phyloP scores from a whole-genome alignment of 768 basidiomycete genomes.

The Tubosaeta brunneosetosa region DNA sequence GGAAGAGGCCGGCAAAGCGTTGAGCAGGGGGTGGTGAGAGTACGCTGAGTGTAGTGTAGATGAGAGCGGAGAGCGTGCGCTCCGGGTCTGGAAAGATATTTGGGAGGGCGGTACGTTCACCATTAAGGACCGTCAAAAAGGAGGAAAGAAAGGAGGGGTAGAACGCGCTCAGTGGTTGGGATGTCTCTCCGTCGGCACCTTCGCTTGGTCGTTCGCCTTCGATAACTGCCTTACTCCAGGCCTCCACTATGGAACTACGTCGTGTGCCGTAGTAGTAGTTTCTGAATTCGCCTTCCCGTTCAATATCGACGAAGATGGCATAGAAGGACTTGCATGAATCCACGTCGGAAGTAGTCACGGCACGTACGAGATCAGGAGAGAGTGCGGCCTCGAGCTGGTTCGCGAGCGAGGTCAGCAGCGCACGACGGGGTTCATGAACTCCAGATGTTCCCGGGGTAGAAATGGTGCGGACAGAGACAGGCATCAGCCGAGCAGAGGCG shows the following conservation, averaged over 20 bases:
- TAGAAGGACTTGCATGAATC: constrained; percentile 74
- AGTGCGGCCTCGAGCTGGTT: constrained; percentile 93
- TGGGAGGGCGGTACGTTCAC: constrained; percentile 70
- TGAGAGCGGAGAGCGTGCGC: constrained; percentile 70
- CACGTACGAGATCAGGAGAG: constrained; percentile 84
- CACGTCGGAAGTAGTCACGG: constrained; percentile 76
- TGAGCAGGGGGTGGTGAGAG: constrained; percentile 81
- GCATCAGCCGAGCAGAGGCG: constrained; percentile 85
- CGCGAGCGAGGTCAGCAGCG: constrained; percentile 86
- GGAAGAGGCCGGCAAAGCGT: constrained; percentile 66
- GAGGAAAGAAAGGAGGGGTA: constrained; percentile 70
- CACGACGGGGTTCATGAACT: constrained; percentile 72
- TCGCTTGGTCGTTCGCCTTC: constrained; percentile 19
- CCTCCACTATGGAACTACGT: constrained; percentile 53
- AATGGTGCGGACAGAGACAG: constrained; percentile 87
- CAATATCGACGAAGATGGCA: constrained; percentile 84
- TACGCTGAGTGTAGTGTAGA: constrained; percentile 73
- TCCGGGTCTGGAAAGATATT: constrained; percentile 86
- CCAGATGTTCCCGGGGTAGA: constrained; percentile 37
- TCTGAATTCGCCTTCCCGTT: constrained; percentile 87
- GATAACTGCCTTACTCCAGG: constrained; percentile 64
- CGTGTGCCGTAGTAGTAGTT: constrained; percentile 92
- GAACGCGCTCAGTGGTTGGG: constrained; percentile 57
- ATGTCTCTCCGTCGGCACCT: constrained; percentile 40
- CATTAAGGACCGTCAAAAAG: constrained; percentile 60